These are phyloP conservation scores for Epichloe amarillans DNA, from an alignment of 2,329 filamentous ascomycete species.

Conservation along the genomic window DNA sequence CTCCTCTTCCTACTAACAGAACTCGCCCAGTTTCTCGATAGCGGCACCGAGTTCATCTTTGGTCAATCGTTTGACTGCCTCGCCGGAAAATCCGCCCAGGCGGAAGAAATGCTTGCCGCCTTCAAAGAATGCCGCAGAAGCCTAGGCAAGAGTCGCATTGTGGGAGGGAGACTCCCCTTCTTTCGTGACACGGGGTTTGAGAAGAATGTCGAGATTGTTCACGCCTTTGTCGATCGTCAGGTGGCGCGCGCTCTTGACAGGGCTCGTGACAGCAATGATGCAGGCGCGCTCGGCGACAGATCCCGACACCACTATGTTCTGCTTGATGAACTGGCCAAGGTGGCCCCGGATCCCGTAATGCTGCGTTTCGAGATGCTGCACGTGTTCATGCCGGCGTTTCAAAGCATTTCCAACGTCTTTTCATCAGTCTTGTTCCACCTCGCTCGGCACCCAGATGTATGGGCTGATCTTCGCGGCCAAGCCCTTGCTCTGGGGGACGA, in stretches of 20 bases:
- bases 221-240: constrained; percentile 3
- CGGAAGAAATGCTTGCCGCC: neutral
- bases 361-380: constrained; percentile 2
- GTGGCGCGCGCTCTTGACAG: neutral
- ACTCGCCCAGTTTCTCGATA: neutral
- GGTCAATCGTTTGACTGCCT: constrained; percentile 1
- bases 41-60: constrained; percentile 3
- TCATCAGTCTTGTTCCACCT: constrained; percentile 1
- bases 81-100: neutral
- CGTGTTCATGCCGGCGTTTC: constrained; percentile 1
- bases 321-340: constrained; percentile 2
- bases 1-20: neutral
- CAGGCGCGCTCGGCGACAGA: neutral
- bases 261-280: neutral
- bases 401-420: constrained; percentile 1
- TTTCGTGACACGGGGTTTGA: neutral
- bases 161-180: neutral
- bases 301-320: neutral
- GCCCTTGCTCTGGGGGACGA: neutral
- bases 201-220: neutral
- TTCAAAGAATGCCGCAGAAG: neutral
- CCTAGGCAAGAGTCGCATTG: neutral
- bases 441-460: neutral
- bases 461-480: neutral
- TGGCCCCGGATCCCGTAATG: neutral